Percentiles rank a stretch among this genome's conserved stretches.
phyloP scores from a whole-genome alignment of 345 rosid genomes.

The Brassica juncea region DNA sequence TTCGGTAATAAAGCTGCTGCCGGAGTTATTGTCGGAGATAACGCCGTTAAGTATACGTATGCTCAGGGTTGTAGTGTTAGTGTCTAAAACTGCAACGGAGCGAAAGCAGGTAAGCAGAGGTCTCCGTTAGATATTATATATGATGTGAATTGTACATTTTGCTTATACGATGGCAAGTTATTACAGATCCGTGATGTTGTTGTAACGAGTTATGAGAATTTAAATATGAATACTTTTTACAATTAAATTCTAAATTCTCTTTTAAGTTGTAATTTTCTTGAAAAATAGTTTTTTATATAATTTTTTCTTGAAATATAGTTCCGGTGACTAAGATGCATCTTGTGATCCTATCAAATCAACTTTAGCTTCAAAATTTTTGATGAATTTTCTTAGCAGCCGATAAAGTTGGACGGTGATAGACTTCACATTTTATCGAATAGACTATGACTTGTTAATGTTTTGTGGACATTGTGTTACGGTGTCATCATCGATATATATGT shows the following conservation, averaged over 20 bases:
- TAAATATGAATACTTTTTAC: conserved; percentile 5
- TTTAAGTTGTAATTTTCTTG: background rate
- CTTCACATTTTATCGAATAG: background rate
- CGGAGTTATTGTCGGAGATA: conserved; percentile 56
- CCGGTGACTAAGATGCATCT: conserved; percentile 22
- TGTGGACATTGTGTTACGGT: conserved; percentile 31
- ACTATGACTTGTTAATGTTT: conserved; percentile 32
- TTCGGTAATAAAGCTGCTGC: conserved; percentile 45
- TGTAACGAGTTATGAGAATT: conserved; percentile 20
- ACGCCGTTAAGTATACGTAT: conserved; percentile 74
- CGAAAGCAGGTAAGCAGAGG: conserved; percentile 9
- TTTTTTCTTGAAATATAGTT: background rate
- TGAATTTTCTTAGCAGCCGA: background rate
- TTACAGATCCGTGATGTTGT: conserved; percentile 24
- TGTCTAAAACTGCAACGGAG: conserved; percentile 46
- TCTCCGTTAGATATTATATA: background rate
- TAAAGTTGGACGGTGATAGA: conserved; percentile 30
- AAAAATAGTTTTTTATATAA: background rate
- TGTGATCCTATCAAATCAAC: conserved; percentile 30
- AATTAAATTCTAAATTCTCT: conserved; percentile 6
- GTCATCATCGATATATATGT: conserved; percentile 29
- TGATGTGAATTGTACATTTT: conserved; percentile 33
- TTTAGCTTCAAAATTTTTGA: conserved; percentile 21
- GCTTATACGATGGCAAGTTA: conserved; percentile 34
- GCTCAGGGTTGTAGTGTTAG: conserved; percentile 60